Evolutionary conservation across 768 basidiomycete species (phyloP), one percentile per base, ranked within the genome.

Genomic region (Auricularia cornea): DNA sequence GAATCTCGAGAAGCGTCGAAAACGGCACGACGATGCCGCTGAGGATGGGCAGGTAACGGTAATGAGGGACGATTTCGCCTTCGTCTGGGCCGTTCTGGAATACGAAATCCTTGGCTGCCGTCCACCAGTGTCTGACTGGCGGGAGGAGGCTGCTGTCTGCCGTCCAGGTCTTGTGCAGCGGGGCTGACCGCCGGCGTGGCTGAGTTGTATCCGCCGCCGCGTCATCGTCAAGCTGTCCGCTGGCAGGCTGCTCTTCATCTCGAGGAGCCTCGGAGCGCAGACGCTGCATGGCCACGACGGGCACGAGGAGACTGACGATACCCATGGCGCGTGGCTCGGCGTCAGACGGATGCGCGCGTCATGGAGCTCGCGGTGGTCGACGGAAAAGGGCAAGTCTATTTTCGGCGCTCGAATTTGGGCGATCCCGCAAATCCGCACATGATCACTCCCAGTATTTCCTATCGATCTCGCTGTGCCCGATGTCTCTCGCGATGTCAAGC

Each of bases 1-100:
- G 92, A 31, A 94, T 89, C 68, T 89, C 88, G 32, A 93, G 78
- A n/a, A 94, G 78, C 59, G 92, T 88, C 20, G 87, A 83, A 68
- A 94, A 90, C 0, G 89, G 88, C 40, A 89, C 83, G 64, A 85
- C 71, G 44, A 88, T 77, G 23, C 86, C 87, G 16, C 89, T 84
- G 10, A 90, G 63, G 48, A 90, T 85, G 0, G 88, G 88, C 3
- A 84, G 74, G 60, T 76, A 76, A 20, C 90, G 84, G 70, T 87
- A 88, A 60, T 82, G 81, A 28, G 86, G 85, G 32, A 81, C 69
- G 62, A 78, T 81, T 32, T 69, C 62, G 35, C 57, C 51, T 11
- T 64, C 60, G 2, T 65, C 62, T n/a, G 52, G 48, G 16, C 38
- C 59, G 3, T 64, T 60, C 54, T 65, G 64, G 30, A 65, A 65